Conservation (phyloP, 108 stramenopile species). For the Cylindrotheca closterium region DNA sequence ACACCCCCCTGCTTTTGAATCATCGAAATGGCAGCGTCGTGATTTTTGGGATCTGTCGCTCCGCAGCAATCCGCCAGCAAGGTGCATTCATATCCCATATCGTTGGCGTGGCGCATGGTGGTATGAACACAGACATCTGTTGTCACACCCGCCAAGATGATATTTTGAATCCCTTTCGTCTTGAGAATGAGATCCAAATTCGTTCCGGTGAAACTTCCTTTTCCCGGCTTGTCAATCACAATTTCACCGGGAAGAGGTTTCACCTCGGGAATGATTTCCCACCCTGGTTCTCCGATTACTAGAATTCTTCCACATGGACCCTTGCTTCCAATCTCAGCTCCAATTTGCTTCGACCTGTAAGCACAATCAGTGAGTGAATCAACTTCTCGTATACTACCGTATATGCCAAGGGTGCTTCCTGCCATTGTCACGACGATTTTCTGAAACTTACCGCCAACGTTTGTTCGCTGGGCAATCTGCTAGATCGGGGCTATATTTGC, state of each 20-base stretch:
- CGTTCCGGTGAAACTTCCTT: conserved; percentile 52
- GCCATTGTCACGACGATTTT: too few relatives aligned
- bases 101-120: conserved; percentile 59
- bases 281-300: conserved; percentile 55
- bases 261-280: conserved; percentile 65
- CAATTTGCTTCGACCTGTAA: conserved; percentile 41
- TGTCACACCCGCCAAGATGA: conserved; percentile 55
- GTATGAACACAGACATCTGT: conserved; percentile 67
- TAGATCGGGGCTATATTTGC: conserved; percentile 23
- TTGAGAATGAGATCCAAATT: conserved; percentile 47
- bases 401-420: too few relatives aligned
- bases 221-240: conserved; percentile 60
- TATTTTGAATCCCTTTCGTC: conserved; percentile 36
- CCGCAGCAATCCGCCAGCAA: conserved; percentile 53
- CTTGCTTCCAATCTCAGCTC: conserved; percentile 46
- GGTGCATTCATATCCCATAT: conserved; percentile 63
- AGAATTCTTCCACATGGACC: conserved; percentile 63
- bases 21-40: conserved; percentile 48
- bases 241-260: conserved; percentile 32
- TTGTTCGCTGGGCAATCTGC: conserved; percentile 63
- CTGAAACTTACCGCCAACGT: conserved; percentile 38
- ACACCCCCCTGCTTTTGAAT: conserved; percentile 63
- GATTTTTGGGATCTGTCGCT: conserved; percentile 55
- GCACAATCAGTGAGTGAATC: too few relatives aligned
- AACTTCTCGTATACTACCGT: too few relatives aligned